Percentiles rank a stretch among this genome's conserved stretches.
These are phyloP conservation scores for Raddia guianensis DNA, from an alignment of 176 grass and related monocot genomes.

Conservation along the genomic window DNA sequence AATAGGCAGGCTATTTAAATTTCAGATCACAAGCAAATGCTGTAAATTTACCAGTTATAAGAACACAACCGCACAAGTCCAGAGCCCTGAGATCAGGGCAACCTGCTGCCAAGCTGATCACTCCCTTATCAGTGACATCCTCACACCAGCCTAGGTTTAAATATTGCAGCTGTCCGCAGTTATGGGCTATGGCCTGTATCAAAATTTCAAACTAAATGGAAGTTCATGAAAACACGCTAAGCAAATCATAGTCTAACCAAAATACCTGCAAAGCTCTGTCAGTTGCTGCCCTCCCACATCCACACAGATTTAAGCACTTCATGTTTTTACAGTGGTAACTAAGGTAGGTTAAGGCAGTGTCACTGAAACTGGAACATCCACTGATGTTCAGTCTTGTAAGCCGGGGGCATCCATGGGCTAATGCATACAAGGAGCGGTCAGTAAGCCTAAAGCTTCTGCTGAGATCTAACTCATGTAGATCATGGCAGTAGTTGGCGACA, in stretches of 20 bases:
- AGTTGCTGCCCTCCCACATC: constrained; percentile 66
- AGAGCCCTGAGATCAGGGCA: constrained; percentile 80
- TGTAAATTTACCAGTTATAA: constrained; percentile 76
- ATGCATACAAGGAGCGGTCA: constrained; percentile 71
- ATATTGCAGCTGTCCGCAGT: constrained; percentile 61
- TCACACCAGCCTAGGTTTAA: constrained; percentile 88
- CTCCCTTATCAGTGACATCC: constrained; percentile 64
- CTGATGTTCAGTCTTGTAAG: constrained; percentile 87
- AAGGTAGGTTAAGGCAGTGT: constrained; percentile 70
- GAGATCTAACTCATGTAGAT: constrained; percentile 77
- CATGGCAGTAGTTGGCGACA: constrained; percentile 70
- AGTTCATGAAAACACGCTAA: constrained; percentile 20
- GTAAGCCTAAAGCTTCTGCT: constrained; percentile 80
- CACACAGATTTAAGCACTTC: constrained; percentile 78
- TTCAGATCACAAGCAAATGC: not conserved
- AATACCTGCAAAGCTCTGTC: constrained; percentile 81
- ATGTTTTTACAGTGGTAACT: constrained; percentile 61
- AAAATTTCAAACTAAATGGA: constrained; percentile 28
- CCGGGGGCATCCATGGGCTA: constrained; percentile 60
- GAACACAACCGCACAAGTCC: constrained; percentile 82
- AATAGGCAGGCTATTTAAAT: not conserved
- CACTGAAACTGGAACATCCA: constrained; percentile 81
- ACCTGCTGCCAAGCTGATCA: constrained; percentile 70
- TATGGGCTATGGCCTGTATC: constrained; percentile 69
- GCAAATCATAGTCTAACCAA: not conserved